These are phyloP conservation scores for Rhodotorula sp. DNA, from an alignment of 1,284 basidiomycete species.

Conservation along the genomic window DNA sequence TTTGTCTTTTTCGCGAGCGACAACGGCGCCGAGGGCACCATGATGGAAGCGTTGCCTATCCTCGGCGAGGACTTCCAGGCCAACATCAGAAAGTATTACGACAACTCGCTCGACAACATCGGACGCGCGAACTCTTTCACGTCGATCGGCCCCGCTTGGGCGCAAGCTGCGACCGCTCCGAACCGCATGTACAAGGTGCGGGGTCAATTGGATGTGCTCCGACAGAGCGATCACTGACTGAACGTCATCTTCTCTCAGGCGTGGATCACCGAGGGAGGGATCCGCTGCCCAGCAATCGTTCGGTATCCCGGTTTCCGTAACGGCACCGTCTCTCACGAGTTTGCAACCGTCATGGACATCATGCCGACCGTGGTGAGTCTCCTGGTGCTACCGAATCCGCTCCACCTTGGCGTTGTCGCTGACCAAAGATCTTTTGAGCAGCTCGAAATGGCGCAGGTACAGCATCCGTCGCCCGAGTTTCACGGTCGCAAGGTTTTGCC, in stretches of 20 bases:
- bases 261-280: slow-evolving; percentile 7
- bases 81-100: not conserved
- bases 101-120: slow-evolving; percentile 8
- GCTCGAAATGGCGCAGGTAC: slow-evolving; percentile 1
- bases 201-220: not conserved
- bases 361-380: slow-evolving; percentile 1
- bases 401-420: not conserved
- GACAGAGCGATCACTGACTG: not conserved
- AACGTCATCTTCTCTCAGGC: not conserved
- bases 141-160: slow-evolving; percentile 2
- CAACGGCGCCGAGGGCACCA: slow-evolving; percentile 3
- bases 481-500: slow-evolving; percentile 2
- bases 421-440: not conserved
- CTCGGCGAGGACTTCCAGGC: slow-evolving; percentile 7
- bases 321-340: slow-evolving; percentile 1
- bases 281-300: slow-evolving; percentile 3
- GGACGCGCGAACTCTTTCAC: slow-evolving; percentile 7
- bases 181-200: slow-evolving; percentile 9
- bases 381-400: no score
- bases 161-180: slow-evolving; percentile 5
- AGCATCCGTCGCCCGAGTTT: not conserved
- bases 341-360: slow-evolving; percentile 7
- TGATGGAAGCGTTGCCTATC: not conserved
- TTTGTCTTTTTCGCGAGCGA: slow-evolving; percentile 5
- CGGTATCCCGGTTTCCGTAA: slow-evolving; percentile 5